These are phyloP conservation scores for Skeletonema tropicum DNA, from an alignment of 108 stramenopile genomes.

Conservation along the genomic window DNA sequence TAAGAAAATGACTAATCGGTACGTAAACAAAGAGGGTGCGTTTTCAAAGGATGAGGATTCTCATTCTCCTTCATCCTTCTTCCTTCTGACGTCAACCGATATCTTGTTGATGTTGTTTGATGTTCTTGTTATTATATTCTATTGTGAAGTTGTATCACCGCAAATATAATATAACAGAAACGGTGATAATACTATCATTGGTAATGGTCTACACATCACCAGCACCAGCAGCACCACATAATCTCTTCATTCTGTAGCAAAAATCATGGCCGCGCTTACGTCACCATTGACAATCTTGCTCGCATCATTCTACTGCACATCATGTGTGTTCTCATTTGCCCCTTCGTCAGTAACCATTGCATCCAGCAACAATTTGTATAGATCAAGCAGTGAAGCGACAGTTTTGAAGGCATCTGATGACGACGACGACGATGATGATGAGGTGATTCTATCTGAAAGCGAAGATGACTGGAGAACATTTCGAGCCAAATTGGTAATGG, in stretches of 20 bases:
- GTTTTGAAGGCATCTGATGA: constrained; percentile 14
- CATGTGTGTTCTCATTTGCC: neutral
- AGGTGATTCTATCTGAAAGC: constrained; percentile 14
- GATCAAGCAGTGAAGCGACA: neutral
- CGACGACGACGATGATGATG: constrained; percentile 54
- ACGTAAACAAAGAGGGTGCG: too few relatives aligned
- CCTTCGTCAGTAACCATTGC: neutral
- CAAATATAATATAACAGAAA: too few relatives aligned
- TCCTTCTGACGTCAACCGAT: too few relatives aligned
- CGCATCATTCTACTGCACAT: neutral
- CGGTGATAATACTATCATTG: too few relatives aligned
- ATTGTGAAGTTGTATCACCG: too few relatives aligned
- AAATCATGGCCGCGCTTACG: neutral
- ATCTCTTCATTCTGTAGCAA: too few relatives aligned
- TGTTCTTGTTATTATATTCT: too few relatives aligned
- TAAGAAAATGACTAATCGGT: too few relatives aligned
- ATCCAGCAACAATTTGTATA: neutral
- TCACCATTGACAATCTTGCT: neutral
- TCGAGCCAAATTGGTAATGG: constrained; percentile 82
- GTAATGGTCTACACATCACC: too few relatives aligned
- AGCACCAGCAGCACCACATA: neutral
- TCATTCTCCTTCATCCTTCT: too few relatives aligned
- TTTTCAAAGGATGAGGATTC: too few relatives aligned
- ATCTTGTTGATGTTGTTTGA: too few relatives aligned
- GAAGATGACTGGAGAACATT: constrained; percentile 80